phyloP scores from a whole-genome alignment of 1,139 yeast genomes.

The Candida glucosophila region DNA sequence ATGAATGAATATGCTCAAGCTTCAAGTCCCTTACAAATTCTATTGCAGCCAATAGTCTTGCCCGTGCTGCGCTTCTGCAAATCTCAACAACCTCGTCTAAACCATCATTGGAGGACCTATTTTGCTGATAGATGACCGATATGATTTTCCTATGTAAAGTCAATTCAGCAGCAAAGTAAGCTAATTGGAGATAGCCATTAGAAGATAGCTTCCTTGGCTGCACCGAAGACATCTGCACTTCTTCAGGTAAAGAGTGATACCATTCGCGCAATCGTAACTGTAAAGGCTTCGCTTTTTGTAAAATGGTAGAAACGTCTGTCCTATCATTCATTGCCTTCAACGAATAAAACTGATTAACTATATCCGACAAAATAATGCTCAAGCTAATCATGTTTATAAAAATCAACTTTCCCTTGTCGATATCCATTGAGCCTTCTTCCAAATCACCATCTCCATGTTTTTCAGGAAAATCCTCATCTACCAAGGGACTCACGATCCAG shows the following conservation, averaged over 20 bases:
- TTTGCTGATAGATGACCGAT: slow-evolving; percentile 41
- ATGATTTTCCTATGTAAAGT: slow-evolving; percentile 77
- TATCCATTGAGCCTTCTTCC: slow-evolving; percentile 58
- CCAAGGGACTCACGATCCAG: slow-evolving; percentile 59
- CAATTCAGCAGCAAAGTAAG: slow-evolving; percentile 82
- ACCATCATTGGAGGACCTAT: slow-evolving; percentile 33
- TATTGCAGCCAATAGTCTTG: slow-evolving; percentile 71
- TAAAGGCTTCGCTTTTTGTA: slow-evolving; percentile 74
- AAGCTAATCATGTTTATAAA: slow-evolving; percentile 65
- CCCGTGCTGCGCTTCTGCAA: slow-evolving; percentile 77
- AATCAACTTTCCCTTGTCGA: slow-evolving; percentile 61
- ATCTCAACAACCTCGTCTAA: slow-evolving; percentile 53
- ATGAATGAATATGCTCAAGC: slow-evolving; percentile 76
- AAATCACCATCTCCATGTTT: slow-evolving; percentile 49
- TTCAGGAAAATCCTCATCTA: slow-evolving; percentile 71
- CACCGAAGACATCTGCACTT: slow-evolving; percentile 55
- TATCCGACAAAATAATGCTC: slow-evolving; percentile 64
- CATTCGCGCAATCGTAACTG: slow-evolving; percentile 73
- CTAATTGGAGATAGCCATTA: slow-evolving; percentile 72
- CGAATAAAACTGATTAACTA: slow-evolving; percentile 62
- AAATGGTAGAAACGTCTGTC: slow-evolving; percentile 52
- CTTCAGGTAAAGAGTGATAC: slow-evolving; percentile 73
- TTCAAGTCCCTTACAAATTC: slow-evolving; percentile 70
- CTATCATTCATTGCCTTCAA: slow-evolving; percentile 53
- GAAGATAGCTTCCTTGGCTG: slow-evolving; percentile 54